Evolutionary conservation across 306 rosid genomes (phyloP).

Genomic region (Ceratonia siliqua): DNA sequence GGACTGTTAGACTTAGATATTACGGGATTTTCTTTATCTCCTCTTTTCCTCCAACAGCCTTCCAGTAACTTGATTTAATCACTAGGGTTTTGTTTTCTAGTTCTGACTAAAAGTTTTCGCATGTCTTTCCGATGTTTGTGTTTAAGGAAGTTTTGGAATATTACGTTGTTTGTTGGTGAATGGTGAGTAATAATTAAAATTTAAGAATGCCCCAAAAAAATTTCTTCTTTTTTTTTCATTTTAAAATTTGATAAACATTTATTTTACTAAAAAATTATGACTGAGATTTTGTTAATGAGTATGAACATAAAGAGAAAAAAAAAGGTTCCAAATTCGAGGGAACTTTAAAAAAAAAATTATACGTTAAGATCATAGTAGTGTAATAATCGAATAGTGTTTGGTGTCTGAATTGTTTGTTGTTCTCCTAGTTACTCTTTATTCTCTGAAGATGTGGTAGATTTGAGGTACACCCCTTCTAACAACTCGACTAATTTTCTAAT

Average conservation of each 20-base stretch:
- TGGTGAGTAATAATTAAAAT: not conserved
- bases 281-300: not conserved
- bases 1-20: not conserved
- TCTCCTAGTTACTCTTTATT: not conserved
- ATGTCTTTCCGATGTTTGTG: not conserved
- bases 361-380: not conserved
- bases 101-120: not conserved
- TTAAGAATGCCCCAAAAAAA: too few relatives aligned
- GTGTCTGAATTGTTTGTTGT: not conserved
- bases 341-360: not conserved
- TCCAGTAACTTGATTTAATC: slow-evolving; percentile 3
- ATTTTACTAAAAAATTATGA: not conserved
- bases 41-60: not conserved
- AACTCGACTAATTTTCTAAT: slow-evolving; percentile 30
- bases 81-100: slow-evolving; percentile 35
- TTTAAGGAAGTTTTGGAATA: not conserved
- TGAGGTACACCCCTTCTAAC: not conserved
- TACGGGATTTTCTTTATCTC: not conserved
- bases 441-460: not conserved
- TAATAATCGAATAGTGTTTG: not conserved
- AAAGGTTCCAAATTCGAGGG: not conserved
- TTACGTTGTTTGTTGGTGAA: not conserved
- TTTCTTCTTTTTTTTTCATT: not conserved
- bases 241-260: not conserved
- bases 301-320: not conserved